phyloP scores from a whole-genome alignment of 2,329 filamentous ascomycete species.

The Trichophaea hybrida region DNA sequence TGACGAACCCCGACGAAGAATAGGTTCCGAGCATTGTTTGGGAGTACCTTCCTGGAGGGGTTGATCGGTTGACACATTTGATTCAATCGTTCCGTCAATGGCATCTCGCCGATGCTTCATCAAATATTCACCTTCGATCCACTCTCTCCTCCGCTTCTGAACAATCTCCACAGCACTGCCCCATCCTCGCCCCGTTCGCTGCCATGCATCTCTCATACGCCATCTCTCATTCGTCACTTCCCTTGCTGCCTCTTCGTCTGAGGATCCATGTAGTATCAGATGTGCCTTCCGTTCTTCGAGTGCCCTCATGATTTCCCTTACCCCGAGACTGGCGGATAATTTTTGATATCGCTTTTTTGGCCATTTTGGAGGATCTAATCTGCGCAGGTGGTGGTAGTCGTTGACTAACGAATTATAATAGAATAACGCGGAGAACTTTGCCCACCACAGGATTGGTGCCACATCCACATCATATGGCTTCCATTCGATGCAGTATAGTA shows the following conservation, averaged over 20 bases:
- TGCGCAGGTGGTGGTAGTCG: constrained; percentile 14
- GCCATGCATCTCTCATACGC: constrained; percentile 22
- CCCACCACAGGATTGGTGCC: constrained; percentile 8
- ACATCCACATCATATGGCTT: constrained; percentile 4
- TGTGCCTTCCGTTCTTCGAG: constrained; percentile 17
- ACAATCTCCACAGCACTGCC: constrained; percentile 15
- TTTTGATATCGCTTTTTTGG: constrained; percentile 6
- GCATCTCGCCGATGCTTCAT: neutral
- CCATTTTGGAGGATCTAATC: constrained; percentile 15
- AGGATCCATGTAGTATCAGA: constrained; percentile 8
- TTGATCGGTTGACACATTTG: neutral
- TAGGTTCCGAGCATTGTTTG: neutral
- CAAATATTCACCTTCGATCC: constrained; percentile 6
- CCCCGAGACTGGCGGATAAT: constrained; percentile 15
- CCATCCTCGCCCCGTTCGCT: constrained; percentile 18
- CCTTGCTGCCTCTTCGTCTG: constrained; percentile 1
- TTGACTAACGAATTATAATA: constrained; percentile 8
- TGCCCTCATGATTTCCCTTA: constrained; percentile 17
- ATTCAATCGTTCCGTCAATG: neutral
- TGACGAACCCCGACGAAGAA: neutral
- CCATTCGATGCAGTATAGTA: constrained; percentile 14
- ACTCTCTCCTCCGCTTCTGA: constrained; percentile 11
- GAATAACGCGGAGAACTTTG: constrained; percentile 8
- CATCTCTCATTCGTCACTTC: constrained; percentile 14
- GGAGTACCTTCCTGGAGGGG: neutral